A percentile compares a stretch with the other conserved stretches of the same genome.
Conservation (phyloP, 2,329 filamentous ascomycete genomes). For the Ceratocystis lukuohia region DNA sequence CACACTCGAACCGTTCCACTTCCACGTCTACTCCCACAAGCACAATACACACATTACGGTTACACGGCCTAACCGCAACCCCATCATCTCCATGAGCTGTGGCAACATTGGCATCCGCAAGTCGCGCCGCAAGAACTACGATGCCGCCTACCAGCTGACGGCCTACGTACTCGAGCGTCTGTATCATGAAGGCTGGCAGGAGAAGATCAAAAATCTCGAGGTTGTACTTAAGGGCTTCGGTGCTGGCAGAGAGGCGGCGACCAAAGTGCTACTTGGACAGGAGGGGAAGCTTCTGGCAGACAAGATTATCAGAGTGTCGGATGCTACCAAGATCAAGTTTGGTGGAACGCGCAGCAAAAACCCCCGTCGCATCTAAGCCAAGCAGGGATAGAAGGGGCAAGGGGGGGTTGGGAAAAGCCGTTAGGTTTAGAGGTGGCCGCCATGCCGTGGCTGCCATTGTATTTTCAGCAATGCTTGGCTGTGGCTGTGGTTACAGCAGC, state of each 20-base stretch:
- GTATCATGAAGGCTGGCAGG: conserved; percentile 64
- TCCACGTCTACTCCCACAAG: conserved; percentile 76
- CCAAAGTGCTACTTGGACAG: conserved; percentile 74
- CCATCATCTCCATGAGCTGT: conserved; percentile 65
- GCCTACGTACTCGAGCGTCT: conserved; percentile 74
- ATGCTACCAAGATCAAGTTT: conserved; percentile 86
- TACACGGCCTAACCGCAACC: conserved; percentile 64
- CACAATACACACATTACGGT: conserved; percentile 95
- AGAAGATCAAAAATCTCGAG: conserved; percentile 64
- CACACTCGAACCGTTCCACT: conserved; percentile 55
- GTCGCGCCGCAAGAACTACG: conserved; percentile 64
- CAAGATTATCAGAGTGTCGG: conserved; percentile 66
- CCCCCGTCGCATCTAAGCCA: conserved; percentile 56
- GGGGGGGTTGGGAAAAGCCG: neutral
- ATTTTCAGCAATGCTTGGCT: neutral
- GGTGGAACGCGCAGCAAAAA: conserved; percentile 79
- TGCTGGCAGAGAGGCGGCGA: conserved; percentile 70
- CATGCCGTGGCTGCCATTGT: neutral
- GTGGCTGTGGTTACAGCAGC: neutral
- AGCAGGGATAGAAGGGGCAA: conserved; percentile 12
- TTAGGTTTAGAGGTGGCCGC: neutral
- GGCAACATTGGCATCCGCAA: conserved; percentile 92
- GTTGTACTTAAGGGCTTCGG: conserved; percentile 78
- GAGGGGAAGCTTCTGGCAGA: conserved; percentile 66
- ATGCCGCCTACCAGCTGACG: conserved; percentile 81